Evolutionary conservation across 2,329 filamentous ascomycete genomes (phyloP), one percentile per base, ranked within the genome.

Genomic region (Aspergillus quadrilineatus): DNA sequence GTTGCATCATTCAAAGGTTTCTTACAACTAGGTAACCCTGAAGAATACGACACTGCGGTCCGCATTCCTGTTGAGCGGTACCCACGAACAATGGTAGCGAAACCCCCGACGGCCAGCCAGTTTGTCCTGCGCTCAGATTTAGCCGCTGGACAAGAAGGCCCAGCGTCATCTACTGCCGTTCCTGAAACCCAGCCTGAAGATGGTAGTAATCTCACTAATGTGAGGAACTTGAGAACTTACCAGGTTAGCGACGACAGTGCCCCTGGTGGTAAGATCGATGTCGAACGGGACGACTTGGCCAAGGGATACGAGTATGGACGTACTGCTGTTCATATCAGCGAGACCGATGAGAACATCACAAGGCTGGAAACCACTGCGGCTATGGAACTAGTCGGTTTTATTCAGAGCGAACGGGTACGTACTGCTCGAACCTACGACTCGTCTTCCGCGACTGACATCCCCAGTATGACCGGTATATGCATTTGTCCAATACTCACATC

Each of bases 221-320:
- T 97, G n/a, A 88, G 86, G 64, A 88, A 84, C 57, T 80, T 87
- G n/a, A 85, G 90, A 42, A 85, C 85, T 1, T 99, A 97, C 74
- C 88, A 88, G 66, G 83, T 97, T 57, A 84, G 87, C 37, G 90
- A 97, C 59, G 82, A 88, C 4, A 79, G 83, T 39, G 86, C 86
- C 0, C 86, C 88, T 0, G 91, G 90, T 14, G 89, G 89, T 10
- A 96, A 93, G 75, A 82, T 82, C 53, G 90, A 96, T 52, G 86
- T 99, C 28, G 85, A 89, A 29, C 85, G 86, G 56, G 92, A 96
- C 12, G 85, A 90, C 14, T 80, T 99, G 37, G 90, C 90, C n/a
- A 96, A 92, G 71, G 94, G 94, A 0, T 99, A 93, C 67, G 87
- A 91, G 67, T 99, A 99, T 70, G 94, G 94, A 45, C 84, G 92